A percentile compares a stretch with the other conserved stretches of the same genome.
phyloP scores from a whole-genome alignment of 208 protist genomes.

The Histomonas meleagridis region DNA sequence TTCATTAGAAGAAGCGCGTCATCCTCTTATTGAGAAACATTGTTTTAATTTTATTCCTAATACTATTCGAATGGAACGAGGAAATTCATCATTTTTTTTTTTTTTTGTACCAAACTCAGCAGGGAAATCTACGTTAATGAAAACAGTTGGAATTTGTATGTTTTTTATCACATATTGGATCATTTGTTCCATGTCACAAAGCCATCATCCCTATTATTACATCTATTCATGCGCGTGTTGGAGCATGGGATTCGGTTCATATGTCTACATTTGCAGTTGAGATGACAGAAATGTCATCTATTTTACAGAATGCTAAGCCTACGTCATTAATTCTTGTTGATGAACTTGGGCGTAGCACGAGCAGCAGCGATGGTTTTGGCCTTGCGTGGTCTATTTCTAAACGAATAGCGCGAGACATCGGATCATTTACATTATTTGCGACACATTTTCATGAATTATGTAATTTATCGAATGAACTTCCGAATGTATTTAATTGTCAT shows the following conservation, averaged over 20 bases:
- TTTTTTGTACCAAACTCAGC: constrained; percentile 30
- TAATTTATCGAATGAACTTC: constrained; percentile 54
- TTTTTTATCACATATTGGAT: constrained; percentile 94
- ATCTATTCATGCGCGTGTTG: constrained; percentile 87
- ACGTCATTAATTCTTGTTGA: constrained; percentile 92
- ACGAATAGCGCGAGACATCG: constrained; percentile 48
- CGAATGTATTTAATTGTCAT: constrained; percentile 16
- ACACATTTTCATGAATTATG: constrained; percentile 99
- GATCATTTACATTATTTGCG: constrained; percentile 75
- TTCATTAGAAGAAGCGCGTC: not conserved
- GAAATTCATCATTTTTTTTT: not conserved
- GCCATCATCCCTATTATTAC: constrained; percentile 64
- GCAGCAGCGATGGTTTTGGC: constrained; percentile 96
- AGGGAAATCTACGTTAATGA: constrained; percentile 75
- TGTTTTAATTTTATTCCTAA: not conserved
- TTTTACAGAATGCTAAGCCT: constrained; percentile 70
- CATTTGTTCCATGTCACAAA: constrained; percentile 82
- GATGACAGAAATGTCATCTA: constrained; percentile 94
- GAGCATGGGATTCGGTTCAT: constrained; percentile 78
- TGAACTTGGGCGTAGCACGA: constrained; percentile 94
- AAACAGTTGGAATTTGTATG: constrained; percentile 73
- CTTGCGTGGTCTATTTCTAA: constrained; percentile 94
- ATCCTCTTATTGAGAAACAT: constrained; percentile 36
- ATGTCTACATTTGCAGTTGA: constrained; percentile 98
- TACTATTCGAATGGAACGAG: not conserved